Base-by-base conservation (phyloP, 768 basidiomycete genomes). In the Macrolepiota dolichaula region DNA sequence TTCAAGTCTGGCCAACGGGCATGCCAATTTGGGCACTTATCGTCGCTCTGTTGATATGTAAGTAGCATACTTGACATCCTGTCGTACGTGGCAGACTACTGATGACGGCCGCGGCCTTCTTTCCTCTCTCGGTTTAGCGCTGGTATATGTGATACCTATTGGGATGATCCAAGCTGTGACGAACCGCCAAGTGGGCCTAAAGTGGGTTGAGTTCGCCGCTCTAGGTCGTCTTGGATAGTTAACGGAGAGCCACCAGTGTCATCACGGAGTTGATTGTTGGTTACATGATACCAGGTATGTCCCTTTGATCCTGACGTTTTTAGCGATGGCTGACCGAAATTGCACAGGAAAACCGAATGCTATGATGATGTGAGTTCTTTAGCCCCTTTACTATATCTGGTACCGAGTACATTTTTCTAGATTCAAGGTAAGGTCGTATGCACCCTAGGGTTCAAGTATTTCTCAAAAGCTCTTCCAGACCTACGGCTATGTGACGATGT, bases 141-240 rank as follows among this genome's bases (percentile, higher is more conserved):
- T 77, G 44, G 61, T 88, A 36, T 91, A 91, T 65, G 78, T 87
- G 44, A 77, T 93, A 32, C 91, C 91, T 13, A 84, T 88, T 57
- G 90, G 88, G 64, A 86, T 91, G 83, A 90, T 92, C 62, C 86
- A 91, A 66, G 89, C 89, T 1, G 84, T 91, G 64, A 92, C 91
- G 32, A 92, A 92, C 71, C 86, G 89, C 67, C 87, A 91, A 71
- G 79, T 91, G 57, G 88, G 68, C 38, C 70, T 81, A 52, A 81
- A 81, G 80, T 81, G 51, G 57, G 76, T 68, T 4, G n/a, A 44
- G 25, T 27, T 32, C 1, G 38, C 0, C 13, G 35, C 59, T 44
- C 12, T 44, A 24, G 17, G 2, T 6, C 37, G 42, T 13, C 9
- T 40, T n/a, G 53, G 37, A n/a, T n/a, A 17, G 32, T 57, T 24